Evolutionary conservation across 805 yeast genomes (phyloP).

Genomic region (Metschnikowia reukaufii): DNA sequence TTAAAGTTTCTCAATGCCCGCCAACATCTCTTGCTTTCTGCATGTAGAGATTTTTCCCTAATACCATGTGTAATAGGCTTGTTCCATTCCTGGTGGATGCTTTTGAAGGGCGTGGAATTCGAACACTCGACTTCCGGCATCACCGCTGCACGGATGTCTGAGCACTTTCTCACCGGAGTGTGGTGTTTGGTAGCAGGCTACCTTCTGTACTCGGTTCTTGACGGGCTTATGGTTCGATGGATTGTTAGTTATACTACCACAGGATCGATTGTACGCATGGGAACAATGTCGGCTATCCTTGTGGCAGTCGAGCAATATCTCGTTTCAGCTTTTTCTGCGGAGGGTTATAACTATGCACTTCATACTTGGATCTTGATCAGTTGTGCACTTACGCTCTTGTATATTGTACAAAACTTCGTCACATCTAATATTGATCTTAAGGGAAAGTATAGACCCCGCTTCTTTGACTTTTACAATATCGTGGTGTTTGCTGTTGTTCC

Average conservation of each 20-base stretch:
- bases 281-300: conserved; percentile 75
- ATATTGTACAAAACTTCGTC: conserved; percentile 82
- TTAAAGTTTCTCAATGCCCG: conserved; percentile 69
- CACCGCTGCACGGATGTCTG: conserved; percentile 69
- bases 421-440: conserved; percentile 69
- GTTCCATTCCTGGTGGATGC: conserved; percentile 44
- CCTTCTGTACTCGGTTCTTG: conserved; percentile 77
- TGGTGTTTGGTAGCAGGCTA: conserved; percentile 93
- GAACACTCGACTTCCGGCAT: conserved; percentile 24
- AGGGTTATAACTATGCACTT: conserved; percentile 67
- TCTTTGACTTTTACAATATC: conserved; percentile 83
- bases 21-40: conserved; percentile 72
- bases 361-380: conserved; percentile 94
- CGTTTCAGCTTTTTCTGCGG: conserved; percentile 61
- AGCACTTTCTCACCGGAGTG: conserved; percentile 77
- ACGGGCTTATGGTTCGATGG: conserved; percentile 91
- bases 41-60: conserved; percentile 77
- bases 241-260: conserved; percentile 84
- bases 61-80: conserved; percentile 63
- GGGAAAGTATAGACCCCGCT: conserved; percentile 50
- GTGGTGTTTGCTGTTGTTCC: conserved; percentile 98
- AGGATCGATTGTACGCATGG: conserved; percentile 85
- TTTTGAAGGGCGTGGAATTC: conserved; percentile 22
- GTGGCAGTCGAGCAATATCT: conserved; percentile 69
- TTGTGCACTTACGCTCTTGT: conserved; percentile 75